Evolutionary conservation across 306 rosid genomes (phyloP).

Genomic region (Trichosanthes truncata): DNA sequence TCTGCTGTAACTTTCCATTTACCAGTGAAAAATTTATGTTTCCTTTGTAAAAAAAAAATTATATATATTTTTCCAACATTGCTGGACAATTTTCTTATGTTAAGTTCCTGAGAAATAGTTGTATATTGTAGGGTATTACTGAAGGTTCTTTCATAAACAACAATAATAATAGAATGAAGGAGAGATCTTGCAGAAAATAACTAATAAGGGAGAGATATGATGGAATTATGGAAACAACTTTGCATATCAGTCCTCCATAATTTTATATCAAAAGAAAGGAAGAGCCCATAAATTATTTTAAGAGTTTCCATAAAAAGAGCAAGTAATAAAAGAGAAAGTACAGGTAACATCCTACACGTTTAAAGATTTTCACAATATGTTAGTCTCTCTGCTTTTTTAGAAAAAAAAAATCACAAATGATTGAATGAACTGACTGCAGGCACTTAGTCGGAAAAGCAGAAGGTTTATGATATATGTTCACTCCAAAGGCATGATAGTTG

Average conservation of each 20-base stretch:
- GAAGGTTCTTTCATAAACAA: neutral
- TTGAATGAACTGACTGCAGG: conserved; percentile 40
- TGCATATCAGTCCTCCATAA: neutral
- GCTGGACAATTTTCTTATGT: neutral
- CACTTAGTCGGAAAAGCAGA: conserved; percentile 47
- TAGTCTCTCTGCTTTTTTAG: neutral
- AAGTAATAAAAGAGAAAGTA: neutral
- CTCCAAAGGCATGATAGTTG: conserved; percentile 97
- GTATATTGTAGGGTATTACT: neutral
- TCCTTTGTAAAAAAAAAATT: neutral
- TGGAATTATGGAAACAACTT: neutral
- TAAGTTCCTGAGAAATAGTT: neutral
- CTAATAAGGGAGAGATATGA: neutral
- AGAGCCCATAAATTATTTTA: neutral
- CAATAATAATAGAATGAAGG: neutral
- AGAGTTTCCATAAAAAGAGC: neutral
- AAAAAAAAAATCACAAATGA: conserved; percentile 3
- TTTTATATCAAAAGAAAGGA: neutral
- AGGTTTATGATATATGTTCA: conserved; percentile 98
- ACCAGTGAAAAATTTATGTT: neutral
- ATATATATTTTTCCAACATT: neutral
- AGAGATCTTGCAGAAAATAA: neutral
- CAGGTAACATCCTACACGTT: neutral
- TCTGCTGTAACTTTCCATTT: neutral
- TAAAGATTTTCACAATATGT: neutral